These are phyloP conservation scores for Boletus semigastroideus DNA, from an alignment of 1,284 basidiomycete genomes.

Conservation along the genomic window DNA sequence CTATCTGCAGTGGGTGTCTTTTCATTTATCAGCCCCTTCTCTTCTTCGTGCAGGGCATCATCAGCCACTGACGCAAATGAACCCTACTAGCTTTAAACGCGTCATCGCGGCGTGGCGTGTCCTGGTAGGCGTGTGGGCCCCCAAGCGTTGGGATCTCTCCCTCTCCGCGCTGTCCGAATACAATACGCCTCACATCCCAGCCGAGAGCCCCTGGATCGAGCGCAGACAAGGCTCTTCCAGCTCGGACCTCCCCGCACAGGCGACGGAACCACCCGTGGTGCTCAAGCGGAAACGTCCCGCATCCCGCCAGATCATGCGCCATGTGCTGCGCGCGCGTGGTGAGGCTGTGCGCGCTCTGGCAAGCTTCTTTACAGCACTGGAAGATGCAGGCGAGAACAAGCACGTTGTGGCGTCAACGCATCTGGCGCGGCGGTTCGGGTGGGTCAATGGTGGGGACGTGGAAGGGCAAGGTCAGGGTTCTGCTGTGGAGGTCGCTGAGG, in stretches of 20 bases:
- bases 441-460: constrained; percentile 26
- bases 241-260: constrained; percentile 24
- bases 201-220: constrained; percentile 70
- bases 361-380: constrained; percentile 67
- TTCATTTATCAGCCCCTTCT: constrained; percentile 5
- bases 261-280: constrained; percentile 41
- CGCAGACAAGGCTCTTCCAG: constrained; percentile 36
- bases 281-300: constrained; percentile 57
- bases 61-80: constrained; percentile 22
- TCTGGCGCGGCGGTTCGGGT: constrained; percentile 57
- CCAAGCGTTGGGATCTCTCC: constrained; percentile 77
- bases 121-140: constrained; percentile 87
- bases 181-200: constrained; percentile 61
- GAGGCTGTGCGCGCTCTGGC: constrained; percentile 77
- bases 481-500: constrained; percentile 20
- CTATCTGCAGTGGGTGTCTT: constrained; percentile 68
- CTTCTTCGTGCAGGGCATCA: constrained; percentile 8
- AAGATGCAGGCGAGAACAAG: constrained; percentile 44
- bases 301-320: constrained; percentile 78
- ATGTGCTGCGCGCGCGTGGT: constrained; percentile 78
- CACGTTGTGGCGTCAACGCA: constrained; percentile 58
- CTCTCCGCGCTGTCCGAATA: constrained; percentile 71
- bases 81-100: constrained; percentile 63
- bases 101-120: constrained; percentile 88
- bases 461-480: constrained; percentile 29